A percentile compares a stretch with the other conserved stretches of the same genome.
phyloP scores from a whole-genome alignment of 345 rosid species.

The Lepidium africanum region DNA sequence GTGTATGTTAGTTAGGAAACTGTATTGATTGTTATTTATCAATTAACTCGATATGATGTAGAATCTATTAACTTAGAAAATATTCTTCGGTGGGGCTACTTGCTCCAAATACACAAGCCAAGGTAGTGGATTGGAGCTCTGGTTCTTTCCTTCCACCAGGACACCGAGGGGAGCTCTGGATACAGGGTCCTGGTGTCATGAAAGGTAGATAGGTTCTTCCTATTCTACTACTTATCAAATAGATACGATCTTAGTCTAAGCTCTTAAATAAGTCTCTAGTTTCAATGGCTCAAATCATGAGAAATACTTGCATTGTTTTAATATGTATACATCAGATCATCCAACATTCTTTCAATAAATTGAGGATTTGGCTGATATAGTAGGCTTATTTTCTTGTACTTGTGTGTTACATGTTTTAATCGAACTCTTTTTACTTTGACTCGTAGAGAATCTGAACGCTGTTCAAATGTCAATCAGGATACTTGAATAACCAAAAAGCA shows the following conservation, averaged over 20 bases:
- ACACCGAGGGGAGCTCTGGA: conserved; percentile 69
- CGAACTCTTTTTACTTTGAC: not conserved
- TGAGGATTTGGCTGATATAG: not conserved
- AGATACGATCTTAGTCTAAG: not conserved
- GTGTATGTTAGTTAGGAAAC: not conserved
- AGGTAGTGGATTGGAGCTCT: conserved; percentile 58
- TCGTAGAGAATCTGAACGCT: not conserved
- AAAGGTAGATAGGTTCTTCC: conserved; percentile 36
- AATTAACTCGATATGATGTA: not conserved
- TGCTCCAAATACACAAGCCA: conserved; percentile 85
- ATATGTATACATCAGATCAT: not conserved
- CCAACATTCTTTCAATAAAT: not conserved
- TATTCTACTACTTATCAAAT: not conserved
- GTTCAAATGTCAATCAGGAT: conserved; percentile 33
- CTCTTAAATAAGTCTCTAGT: not conserved
- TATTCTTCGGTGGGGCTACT: conserved; percentile 66
- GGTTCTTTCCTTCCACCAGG: conserved; percentile 64
- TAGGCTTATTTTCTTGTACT: not conserved
- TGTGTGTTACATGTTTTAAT: not conserved
- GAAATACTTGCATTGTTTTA: not conserved
- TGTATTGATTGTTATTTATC: not conserved
- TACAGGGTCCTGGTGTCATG: conserved; percentile 77
- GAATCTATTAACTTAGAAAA: conserved; percentile 6
- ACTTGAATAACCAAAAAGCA: conserved; percentile 58
- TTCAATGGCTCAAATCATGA: not conserved